phyloP scores from a whole-genome alignment of 805 yeast species.

The Dipodascopsis uninucleata region DNA sequence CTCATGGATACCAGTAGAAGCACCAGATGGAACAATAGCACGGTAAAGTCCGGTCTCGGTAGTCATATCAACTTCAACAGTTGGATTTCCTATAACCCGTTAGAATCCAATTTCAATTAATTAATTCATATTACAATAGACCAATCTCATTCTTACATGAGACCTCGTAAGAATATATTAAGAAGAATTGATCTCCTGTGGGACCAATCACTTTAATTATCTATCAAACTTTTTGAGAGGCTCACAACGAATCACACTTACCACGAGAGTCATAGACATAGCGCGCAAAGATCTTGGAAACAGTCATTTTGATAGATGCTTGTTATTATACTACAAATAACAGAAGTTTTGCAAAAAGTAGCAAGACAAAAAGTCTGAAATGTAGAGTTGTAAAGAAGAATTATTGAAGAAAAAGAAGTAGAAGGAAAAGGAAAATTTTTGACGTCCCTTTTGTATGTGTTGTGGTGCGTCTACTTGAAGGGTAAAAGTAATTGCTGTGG shows the following conservation, averaged over 20 bases:
- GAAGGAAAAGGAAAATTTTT: background rate
- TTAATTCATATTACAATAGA: too few species aligned
- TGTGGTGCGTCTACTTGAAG: too few species aligned
- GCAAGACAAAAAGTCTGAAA: background rate
- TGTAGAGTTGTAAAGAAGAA: background rate
- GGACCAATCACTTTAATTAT: too few species aligned
- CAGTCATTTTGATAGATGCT: constrained; percentile 55
- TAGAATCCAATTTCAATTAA: too few species aligned
- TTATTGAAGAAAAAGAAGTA: constrained; percentile 1
- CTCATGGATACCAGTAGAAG: constrained; percentile 98
- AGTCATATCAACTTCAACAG: constrained; percentile 95
- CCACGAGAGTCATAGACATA: constrained; percentile 99
- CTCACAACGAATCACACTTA: constrained; percentile 29
- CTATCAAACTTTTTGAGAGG: too few species aligned
- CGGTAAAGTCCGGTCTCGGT: constrained; percentile 93
- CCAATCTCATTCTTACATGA: too few species aligned
- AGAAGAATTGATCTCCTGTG: too few species aligned
- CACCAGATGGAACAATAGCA: constrained; percentile 98
- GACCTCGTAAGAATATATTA: too few species aligned
- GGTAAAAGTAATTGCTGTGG: too few species aligned
- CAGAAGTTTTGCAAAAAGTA: background rate
- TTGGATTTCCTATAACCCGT: constrained; percentile 82
- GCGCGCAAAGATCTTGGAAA: constrained; percentile 86
- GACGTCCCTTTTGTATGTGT: too few species aligned
- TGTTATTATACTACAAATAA: background rate